Conservation (phyloP, 768 basidiomycete genomes). For the Nidularia pulvinata region DNA sequence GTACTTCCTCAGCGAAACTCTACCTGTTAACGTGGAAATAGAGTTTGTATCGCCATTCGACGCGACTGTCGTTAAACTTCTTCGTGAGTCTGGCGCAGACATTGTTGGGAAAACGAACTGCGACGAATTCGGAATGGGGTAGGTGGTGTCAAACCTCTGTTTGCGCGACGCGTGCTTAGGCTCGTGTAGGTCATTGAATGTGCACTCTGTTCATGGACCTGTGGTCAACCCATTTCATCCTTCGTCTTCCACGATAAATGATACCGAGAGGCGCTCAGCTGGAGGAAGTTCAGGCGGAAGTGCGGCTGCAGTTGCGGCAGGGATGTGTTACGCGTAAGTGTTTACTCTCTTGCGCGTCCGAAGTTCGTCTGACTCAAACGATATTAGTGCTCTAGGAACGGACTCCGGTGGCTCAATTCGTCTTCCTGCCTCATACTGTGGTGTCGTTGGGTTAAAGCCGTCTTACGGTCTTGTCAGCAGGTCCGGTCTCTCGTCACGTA, state of each 20-base stretch:
- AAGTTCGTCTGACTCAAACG: background rate
- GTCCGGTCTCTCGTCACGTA: constrained; percentile 32
- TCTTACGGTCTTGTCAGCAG: constrained; percentile 92
- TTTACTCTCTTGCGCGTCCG: background rate
- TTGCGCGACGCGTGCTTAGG: background rate
- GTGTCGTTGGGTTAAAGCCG: constrained; percentile 90
- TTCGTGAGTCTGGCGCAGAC: constrained; percentile 63
- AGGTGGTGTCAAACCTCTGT: background rate
- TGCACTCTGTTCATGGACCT: constrained; percentile 71
- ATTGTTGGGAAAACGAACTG: constrained; percentile 92
- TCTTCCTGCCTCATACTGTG: constrained; percentile 93
- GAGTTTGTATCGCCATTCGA: constrained; percentile 82
- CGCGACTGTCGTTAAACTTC: constrained; percentile 75
- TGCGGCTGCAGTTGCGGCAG: constrained; percentile 89
- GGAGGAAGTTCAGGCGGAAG: constrained; percentile 97
- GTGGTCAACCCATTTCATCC: constrained; percentile 71
- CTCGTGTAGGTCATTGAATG: constrained; percentile 67
- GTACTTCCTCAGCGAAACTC: too few species aligned
- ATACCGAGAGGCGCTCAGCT: constrained; percentile 56
- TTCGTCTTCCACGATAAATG: background rate
- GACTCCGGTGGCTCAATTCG: constrained; percentile 97
- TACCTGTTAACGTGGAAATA: constrained; percentile 17
- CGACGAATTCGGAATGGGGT: constrained; percentile 99
- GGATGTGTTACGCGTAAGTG: constrained; percentile 82
- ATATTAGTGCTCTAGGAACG: constrained; percentile 78